phyloP scores from a whole-genome alignment of 2,329 filamentous ascomycete genomes.

The Penicillium sp. region DNA sequence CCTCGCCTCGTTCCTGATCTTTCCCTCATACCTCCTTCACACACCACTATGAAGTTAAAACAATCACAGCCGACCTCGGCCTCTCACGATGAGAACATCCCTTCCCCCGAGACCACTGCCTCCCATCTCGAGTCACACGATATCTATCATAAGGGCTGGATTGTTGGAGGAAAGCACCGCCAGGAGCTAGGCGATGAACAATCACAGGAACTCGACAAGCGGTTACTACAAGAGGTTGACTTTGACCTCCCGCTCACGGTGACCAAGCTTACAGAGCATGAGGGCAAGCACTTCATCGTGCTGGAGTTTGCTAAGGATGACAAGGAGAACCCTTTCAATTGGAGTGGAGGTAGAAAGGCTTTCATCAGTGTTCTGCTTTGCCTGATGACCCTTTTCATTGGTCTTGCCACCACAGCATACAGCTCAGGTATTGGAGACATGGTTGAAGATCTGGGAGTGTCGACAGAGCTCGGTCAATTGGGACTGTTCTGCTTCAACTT shows the following conservation, averaged over 20 bases:
- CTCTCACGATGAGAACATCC: conserved; percentile 26
- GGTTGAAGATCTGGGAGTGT: conserved; percentile 45
- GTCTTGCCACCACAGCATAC: conserved; percentile 55
- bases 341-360: conserved; percentile 45
- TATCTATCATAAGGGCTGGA: conserved; percentile 14
- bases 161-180: conserved; percentile 30
- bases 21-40: conserved; percentile 1
- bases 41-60: conserved; percentile 22
- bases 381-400: conserved; percentile 55
- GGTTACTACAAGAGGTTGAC: conserved; percentile 40
- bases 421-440: conserved; percentile 50
- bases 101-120: conserved; percentile 5
- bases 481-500: conserved; percentile 54
- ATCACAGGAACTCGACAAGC: conserved; percentile 16
- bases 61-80: conserved; percentile 24
- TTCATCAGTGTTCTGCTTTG: conserved; percentile 50
- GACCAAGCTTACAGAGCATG: conserved; percentile 42
- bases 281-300: conserved; percentile 48
- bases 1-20: not conserved
- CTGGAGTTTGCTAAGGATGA: conserved; percentile 49
- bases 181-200: conserved; percentile 23
- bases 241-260: conserved; percentile 51
- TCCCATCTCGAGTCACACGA: conserved; percentile 10
- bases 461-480: conserved; percentile 46
- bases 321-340: conserved; percentile 54